These are phyloP conservation scores for Periconia macrospinosa DNA, from an alignment of 2,329 filamentous ascomycete species.

Conservation along the genomic window DNA sequence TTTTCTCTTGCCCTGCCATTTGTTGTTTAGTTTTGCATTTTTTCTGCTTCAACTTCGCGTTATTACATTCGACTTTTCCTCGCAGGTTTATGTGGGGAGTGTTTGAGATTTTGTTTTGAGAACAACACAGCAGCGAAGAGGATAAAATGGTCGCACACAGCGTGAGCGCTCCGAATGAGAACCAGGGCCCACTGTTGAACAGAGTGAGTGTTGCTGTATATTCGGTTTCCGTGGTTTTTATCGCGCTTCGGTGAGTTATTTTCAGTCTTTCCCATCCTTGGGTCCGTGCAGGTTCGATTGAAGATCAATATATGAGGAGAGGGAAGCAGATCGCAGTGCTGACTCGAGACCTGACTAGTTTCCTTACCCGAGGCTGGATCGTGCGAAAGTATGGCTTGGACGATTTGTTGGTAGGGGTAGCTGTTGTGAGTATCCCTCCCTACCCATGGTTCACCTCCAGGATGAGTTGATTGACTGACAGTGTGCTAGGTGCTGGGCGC, in stretches of 20 bases:
- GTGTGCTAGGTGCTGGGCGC: slow-evolving; percentile 19
- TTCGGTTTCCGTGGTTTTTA: slow-evolving; percentile 21
- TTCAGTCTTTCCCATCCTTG: background rate
- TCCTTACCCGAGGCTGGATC: slow-evolving; percentile 26
- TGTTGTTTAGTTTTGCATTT: too few species aligned
- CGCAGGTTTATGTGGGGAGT: too few species aligned
- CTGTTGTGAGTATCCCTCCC: slow-evolving; percentile 10
- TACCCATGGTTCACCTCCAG: background rate
- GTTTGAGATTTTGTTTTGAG: too few species aligned
- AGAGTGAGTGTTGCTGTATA: slow-evolving; percentile 27
- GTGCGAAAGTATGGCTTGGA: slow-evolving; percentile 29
- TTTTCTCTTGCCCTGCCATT: too few species aligned
- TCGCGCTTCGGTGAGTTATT: slow-evolving; percentile 22
- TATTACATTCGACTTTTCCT: too few species aligned
- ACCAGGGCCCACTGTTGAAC: slow-evolving; percentile 25
- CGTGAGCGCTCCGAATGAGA: slow-evolving; percentile 4
- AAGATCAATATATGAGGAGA: too few species aligned
- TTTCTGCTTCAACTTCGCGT: too few species aligned
- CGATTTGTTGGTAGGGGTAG: slow-evolving; percentile 29
- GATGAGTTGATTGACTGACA: background rate
- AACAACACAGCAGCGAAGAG: background rate
- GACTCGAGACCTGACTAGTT: slow-evolving; percentile 9
- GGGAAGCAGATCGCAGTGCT: too few species aligned
- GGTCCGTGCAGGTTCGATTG: too few species aligned
- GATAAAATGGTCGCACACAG: background rate